phyloP scores from a whole-genome alignment of 2,329 filamentous ascomycete species.

The Calcarisporium arbuscula region DNA sequence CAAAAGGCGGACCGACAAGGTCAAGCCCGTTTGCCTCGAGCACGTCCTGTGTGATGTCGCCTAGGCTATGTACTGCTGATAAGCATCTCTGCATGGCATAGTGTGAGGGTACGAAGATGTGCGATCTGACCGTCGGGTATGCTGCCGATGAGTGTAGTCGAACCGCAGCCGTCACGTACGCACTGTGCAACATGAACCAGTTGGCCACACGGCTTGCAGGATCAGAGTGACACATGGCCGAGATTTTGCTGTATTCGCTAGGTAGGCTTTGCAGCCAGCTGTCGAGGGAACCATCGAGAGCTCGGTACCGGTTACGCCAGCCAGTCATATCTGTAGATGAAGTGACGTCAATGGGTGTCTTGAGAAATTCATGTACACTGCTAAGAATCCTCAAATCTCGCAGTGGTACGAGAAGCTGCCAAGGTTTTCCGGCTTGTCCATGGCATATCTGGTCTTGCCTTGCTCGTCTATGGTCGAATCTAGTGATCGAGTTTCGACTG shows the following conservation, averaged over 20 bases:
- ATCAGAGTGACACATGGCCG: conserved; percentile 37
- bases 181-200: conserved; percentile 40
- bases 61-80: conserved; percentile 36
- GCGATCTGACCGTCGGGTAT: conserved; percentile 32
- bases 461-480: conserved; percentile 17
- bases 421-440: conserved; percentile 35
- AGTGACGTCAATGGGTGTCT: conserved; percentile 31
- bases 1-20: conserved; percentile 35
- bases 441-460: conserved; percentile 17
- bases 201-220: conserved; percentile 39
- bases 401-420: conserved; percentile 40
- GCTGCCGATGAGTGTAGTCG: conserved; percentile 37
- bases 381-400: conserved; percentile 36
- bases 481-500: conserved; percentile 33
- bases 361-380: conserved; percentile 36
- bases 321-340: conserved; percentile 29
- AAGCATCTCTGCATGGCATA: conserved; percentile 39
- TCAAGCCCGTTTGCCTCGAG: conserved; percentile 36
- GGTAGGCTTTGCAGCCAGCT: conserved; percentile 36
- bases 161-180: conserved; percentile 37
- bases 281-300: conserved; percentile 32
- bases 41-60: conserved; percentile 36
- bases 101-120: conserved; percentile 36
- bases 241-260: conserved; percentile 39
- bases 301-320: conserved; percentile 35